Evolutionary conservation across 2,329 filamentous ascomycete genomes (phyloP).

Genomic region (Cadophora malorum): DNA sequence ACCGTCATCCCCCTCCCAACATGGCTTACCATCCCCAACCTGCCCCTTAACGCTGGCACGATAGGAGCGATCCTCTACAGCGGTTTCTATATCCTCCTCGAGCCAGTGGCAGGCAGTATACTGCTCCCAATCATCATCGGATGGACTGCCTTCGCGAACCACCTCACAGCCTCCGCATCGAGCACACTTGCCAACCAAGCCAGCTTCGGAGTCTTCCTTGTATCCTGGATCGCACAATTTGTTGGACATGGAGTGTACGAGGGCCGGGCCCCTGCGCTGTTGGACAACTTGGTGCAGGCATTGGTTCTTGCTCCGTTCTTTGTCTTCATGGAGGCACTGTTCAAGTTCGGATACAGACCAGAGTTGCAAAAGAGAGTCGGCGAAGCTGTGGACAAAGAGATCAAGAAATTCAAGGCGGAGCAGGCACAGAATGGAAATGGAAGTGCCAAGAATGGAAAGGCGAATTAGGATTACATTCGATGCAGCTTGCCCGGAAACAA

Average conservation of each 20-base stretch:
- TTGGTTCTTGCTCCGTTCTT: slow-evolving; percentile 94
- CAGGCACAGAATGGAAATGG: slow-evolving; percentile 52
- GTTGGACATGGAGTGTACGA: slow-evolving; percentile 91
- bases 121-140: slow-evolving; percentile 78
- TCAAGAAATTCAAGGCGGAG: slow-evolving; percentile 73
- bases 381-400: slow-evolving; percentile 75
- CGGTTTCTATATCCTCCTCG: slow-evolving; percentile 85
- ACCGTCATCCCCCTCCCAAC: slow-evolving; percentile 68
- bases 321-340: slow-evolving; percentile 94
- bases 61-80: slow-evolving; percentile 72
- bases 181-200: slow-evolving; percentile 49
- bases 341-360: slow-evolving; percentile 86
- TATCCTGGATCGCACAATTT: slow-evolving; percentile 89
- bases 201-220: slow-evolving; percentile 72
- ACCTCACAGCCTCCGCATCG: slow-evolving; percentile 61
- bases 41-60: slow-evolving; percentile 70
- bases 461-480: slow-evolving; percentile 45
- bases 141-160: slow-evolving; percentile 76
- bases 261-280: slow-evolving; percentile 82
- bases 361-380: slow-evolving; percentile 85
- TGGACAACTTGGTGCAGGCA: slow-evolving; percentile 92
- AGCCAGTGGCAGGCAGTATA: slow-evolving; percentile 86
- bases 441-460: slow-evolving; percentile 56
- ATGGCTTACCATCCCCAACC: slow-evolving; percentile 71
- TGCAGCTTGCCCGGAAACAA: neutral